These are phyloP conservation scores for Fusarium torreyae DNA, from an alignment of 2,329 filamentous ascomycete species.

Conservation along the genomic window DNA sequence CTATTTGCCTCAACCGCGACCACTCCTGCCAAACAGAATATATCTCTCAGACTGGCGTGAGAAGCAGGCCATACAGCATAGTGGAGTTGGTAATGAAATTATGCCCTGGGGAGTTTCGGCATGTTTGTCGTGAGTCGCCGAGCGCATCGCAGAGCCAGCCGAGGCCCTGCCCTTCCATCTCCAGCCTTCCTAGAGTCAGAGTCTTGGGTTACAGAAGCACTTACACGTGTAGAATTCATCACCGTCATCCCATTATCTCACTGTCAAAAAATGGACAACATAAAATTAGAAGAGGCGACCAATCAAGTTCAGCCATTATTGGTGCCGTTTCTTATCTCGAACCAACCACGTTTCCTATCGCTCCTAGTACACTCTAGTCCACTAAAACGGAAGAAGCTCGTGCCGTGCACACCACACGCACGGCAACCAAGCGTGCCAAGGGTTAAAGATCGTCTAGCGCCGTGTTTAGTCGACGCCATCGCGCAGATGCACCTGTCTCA, in stretches of 20 bases:
- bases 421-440: constrained; percentile 41
- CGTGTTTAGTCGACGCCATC: constrained; percentile 44
- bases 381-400: constrained; percentile 50
- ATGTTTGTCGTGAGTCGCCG: constrained; percentile 38
- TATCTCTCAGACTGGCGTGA: constrained; percentile 44
- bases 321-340: constrained; percentile 59
- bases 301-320: constrained; percentile 54
- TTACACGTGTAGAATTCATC: constrained; percentile 36
- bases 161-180: constrained; percentile 26
- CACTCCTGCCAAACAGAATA: constrained; percentile 15
- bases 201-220: constrained; percentile 28
- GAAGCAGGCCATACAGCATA: constrained; percentile 41
- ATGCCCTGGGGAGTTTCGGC: constrained; percentile 28
- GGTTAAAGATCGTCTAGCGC: constrained; percentile 44
- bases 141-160: constrained; percentile 36
- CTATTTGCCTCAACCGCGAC: too few relatives aligned
- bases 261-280: constrained; percentile 60
- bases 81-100: constrained; percentile 30
- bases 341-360: constrained; percentile 54
- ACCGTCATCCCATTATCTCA: constrained; percentile 48
- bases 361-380: constrained; percentile 3
- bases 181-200: constrained; percentile 16
- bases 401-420: constrained; percentile 42
- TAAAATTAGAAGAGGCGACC: constrained; percentile 56
- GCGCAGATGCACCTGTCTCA: constrained; percentile 48